Percentiles rank a stretch among this genome's conserved stretches.
These are phyloP conservation scores for Ceratobasidium sp. DNA, from an alignment of 1,284 basidiomycete species.

Conservation along the genomic window DNA sequence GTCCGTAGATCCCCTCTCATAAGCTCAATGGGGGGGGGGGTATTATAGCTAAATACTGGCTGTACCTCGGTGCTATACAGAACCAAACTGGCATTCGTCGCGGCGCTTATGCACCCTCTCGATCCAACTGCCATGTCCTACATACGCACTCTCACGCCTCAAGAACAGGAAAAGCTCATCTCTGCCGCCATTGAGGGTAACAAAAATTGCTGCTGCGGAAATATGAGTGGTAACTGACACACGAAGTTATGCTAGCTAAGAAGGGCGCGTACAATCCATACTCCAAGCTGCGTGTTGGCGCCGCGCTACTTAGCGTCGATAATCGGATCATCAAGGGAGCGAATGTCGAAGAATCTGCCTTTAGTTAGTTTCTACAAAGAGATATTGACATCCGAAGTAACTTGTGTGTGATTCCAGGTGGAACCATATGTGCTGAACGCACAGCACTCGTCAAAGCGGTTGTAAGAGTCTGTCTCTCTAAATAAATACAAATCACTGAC, in stretches of 20 bases:
- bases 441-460: conserved; percentile 90
- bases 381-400: neutral
- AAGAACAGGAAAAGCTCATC: conserved; percentile 49
- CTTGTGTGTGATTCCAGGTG: conserved; percentile 61
- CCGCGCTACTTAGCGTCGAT: conserved; percentile 77
- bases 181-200: conserved; percentile 50
- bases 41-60: no score
- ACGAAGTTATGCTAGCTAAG: conserved; percentile 61
- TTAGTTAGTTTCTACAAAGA: conserved; percentile 66
- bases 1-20: no score
- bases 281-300: conserved; percentile 92
- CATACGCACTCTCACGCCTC: conserved; percentile 30
- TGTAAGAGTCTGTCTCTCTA: conserved; percentile 63
- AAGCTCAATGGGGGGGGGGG: no score
- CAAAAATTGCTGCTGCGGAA: neutral
- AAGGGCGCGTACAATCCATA: conserved; percentile 76
- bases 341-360: conserved; percentile 93
- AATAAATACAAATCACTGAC: conserved; percentile 23
- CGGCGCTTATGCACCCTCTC: conserved; percentile 26
- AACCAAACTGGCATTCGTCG: neutral
- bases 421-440: conserved; percentile 88
- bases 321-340: conserved; percentile 84
- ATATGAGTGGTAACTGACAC: conserved; percentile 1
- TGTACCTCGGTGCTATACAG: no score
- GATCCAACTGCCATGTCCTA: conserved; percentile 19